Percentiles rank a stretch among this genome's conserved stretches.
Conservation (phyloP, 139 green algal genomes). For the Edaphochlamys debaryana region DNA sequence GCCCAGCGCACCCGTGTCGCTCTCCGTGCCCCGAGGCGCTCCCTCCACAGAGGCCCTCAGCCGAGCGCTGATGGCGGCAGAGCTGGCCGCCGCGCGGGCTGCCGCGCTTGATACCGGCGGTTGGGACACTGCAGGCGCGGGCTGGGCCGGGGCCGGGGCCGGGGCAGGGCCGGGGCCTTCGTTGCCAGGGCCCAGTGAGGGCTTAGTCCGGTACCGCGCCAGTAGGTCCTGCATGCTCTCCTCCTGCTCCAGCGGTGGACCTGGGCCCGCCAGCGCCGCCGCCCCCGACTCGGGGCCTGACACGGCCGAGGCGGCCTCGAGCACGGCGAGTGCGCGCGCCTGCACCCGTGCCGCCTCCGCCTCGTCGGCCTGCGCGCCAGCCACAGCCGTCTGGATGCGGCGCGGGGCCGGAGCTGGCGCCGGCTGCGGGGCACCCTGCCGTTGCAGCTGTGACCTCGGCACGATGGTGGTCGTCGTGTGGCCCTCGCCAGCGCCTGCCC, state of each 20-base stretch:
- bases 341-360: too few species aligned
- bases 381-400: neutral
- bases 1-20: too few species aligned
- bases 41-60: neutral
- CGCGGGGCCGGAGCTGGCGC: neutral
- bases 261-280: neutral
- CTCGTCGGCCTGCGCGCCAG: too few species aligned
- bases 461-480: conserved; percentile 24
- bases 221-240: conserved; percentile 1
- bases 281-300: neutral
- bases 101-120: neutral
- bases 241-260: neutral
- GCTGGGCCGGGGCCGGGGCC: too few species aligned
- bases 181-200: too few species aligned
- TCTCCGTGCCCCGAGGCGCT: neutral
- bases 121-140: too few species aligned
- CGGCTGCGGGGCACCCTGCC: too few species aligned
- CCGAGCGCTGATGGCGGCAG: neutral
- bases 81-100: neutral
- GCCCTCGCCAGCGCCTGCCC: neutral
- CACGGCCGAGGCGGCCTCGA: neutral
- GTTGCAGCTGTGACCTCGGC: too few species aligned
- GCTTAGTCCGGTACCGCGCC: neutral
- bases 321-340: neutral
- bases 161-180: too few species aligned